Percentiles rank a stretch among this genome's conserved stretches.
Evolutionary conservation across 1,284 basidiomycete species (phyloP).

Genomic region (Violaceomyces palustris): DNA sequence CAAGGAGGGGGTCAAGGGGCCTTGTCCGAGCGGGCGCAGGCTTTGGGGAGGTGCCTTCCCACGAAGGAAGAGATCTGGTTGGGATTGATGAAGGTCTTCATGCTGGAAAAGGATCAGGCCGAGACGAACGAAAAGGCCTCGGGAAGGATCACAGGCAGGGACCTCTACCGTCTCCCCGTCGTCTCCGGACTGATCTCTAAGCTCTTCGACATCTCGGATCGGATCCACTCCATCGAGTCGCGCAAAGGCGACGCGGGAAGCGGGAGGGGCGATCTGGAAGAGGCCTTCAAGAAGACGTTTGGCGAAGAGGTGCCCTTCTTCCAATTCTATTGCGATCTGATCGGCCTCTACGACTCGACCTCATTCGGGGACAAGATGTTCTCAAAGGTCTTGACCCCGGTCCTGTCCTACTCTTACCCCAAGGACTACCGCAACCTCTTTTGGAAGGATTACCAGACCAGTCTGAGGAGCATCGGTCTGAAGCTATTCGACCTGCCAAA

Average conservation of each 20-base stretch:
- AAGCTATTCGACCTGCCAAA: slow-evolving; percentile 24
- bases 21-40: not conserved
- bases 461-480: slow-evolving; percentile 37
- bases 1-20: not conserved
- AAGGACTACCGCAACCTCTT: slow-evolving; percentile 77
- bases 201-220: slow-evolving; percentile 13
- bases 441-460: slow-evolving; percentile 71
- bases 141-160: slow-evolving; percentile 52
- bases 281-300: slow-evolving; percentile 6
- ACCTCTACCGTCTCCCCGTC: slow-evolving; percentile 66
- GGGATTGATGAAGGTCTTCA: slow-evolving; percentile 84
- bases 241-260: too few species aligned
- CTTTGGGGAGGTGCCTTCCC: slow-evolving; percentile 3
- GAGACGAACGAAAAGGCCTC: slow-evolving; percentile 8
- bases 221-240: slow-evolving; percentile 9
- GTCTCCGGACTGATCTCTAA: slow-evolving; percentile 63
- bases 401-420: slow-evolving; percentile 70
- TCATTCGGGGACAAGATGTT: slow-evolving; percentile 81
- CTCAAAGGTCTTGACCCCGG: slow-evolving; percentile 69
- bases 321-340: slow-evolving; percentile 88
- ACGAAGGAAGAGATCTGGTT: slow-evolving; percentile 55
- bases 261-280: too few species aligned
- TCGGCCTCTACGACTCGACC: slow-evolving; percentile 80
- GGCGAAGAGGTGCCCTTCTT: slow-evolving; percentile 62
- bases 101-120: slow-evolving; percentile 62